Percentiles rank a stretch among this genome's conserved stretches.
phyloP scores from a whole-genome alignment of 1,284 basidiomycete genomes.

The Fomitopsis schrenkii region DNA sequence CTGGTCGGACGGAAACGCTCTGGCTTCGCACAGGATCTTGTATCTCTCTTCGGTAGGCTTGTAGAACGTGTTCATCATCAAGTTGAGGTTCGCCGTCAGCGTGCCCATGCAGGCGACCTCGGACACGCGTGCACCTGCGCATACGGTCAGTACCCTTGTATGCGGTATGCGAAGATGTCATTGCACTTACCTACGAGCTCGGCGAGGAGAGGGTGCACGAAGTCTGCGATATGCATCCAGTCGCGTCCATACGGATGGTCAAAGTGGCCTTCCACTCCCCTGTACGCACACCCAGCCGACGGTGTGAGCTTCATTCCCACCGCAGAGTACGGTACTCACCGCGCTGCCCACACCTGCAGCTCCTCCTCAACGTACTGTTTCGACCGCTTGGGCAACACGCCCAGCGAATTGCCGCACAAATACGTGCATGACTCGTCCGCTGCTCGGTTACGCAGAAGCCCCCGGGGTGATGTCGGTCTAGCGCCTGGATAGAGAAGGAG shows the following conservation, averaged over 20 bases:
- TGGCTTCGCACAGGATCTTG: constrained; percentile 95
- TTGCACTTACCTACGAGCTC: constrained; percentile 72
- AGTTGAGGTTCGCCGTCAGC: constrained; percentile 92
- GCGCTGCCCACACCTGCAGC: constrained; percentile 81
- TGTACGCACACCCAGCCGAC: constrained; percentile 27
- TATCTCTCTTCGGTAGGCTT: constrained; percentile 78
- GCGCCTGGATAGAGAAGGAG: background rate
- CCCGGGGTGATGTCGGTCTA: background rate
- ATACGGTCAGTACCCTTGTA: background rate
- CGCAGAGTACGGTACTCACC: constrained; percentile 41
- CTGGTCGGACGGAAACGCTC: constrained; percentile 95
- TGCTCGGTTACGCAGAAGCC: constrained; percentile 15
- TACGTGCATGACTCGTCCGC: constrained; percentile 69
- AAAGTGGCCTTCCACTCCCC: constrained; percentile 92
- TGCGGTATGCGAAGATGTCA: background rate
- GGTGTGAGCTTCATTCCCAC: constrained; percentile 2
- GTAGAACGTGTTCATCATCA: constrained; percentile 94
- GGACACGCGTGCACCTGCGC: constrained; percentile 72
- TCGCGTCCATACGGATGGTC: constrained; percentile 78
- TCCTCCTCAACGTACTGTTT: constrained; percentile 79
- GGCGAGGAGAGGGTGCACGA: constrained; percentile 74
- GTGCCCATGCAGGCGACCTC: constrained; percentile 96
- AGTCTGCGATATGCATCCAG: constrained; percentile 82
- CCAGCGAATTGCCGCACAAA: constrained; percentile 96
- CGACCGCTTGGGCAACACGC: constrained; percentile 75